Evolutionary conservation across 2,329 filamentous ascomycete species (phyloP).

Genomic region (Ceratocystis cacaofunesta): DNA sequence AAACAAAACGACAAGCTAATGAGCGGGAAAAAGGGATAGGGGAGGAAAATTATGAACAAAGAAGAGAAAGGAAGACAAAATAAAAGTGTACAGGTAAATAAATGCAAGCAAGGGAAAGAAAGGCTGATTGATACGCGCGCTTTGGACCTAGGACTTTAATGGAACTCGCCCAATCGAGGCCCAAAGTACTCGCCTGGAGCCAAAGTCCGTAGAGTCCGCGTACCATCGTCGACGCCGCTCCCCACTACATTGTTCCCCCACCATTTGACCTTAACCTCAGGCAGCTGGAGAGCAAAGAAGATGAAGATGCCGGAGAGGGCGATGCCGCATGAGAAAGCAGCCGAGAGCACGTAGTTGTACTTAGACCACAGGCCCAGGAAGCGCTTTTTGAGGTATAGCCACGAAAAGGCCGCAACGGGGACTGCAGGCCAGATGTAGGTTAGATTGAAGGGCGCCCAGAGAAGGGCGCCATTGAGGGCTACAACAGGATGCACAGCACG

Average conservation of each 20-base stretch:
- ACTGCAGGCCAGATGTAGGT: constrained; percentile 31
- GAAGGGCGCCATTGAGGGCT: constrained; percentile 25
- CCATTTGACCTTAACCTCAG: constrained; percentile 31
- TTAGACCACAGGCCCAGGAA: constrained; percentile 27
- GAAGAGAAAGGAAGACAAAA: background rate
- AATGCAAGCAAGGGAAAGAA: background rate
- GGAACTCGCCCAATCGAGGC: constrained; percentile 19
- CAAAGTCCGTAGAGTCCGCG: constrained; percentile 27
- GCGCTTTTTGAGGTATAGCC: constrained; percentile 29
- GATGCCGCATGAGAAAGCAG: constrained; percentile 35
- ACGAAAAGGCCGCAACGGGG: constrained; percentile 29
- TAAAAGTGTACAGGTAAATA: background rate
- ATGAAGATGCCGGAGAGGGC: constrained; percentile 38
- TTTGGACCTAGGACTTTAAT: constrained; percentile 1
- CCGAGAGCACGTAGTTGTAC: constrained; percentile 41
- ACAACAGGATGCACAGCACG: constrained; percentile 29
- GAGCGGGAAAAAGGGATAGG: background rate
- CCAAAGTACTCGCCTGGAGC: constrained; percentile 24
- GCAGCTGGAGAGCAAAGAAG: constrained; percentile 37
- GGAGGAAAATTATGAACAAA: background rate
- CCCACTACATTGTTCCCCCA: constrained; percentile 34
- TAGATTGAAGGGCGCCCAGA: constrained; percentile 29
- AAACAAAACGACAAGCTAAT: background rate
- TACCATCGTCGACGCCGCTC: constrained; percentile 29
- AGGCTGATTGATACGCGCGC: too few species aligned